Evolutionary conservation across 768 basidiomycete species (phyloP).

Genomic region (Xerocomellus chrysenteron): DNA sequence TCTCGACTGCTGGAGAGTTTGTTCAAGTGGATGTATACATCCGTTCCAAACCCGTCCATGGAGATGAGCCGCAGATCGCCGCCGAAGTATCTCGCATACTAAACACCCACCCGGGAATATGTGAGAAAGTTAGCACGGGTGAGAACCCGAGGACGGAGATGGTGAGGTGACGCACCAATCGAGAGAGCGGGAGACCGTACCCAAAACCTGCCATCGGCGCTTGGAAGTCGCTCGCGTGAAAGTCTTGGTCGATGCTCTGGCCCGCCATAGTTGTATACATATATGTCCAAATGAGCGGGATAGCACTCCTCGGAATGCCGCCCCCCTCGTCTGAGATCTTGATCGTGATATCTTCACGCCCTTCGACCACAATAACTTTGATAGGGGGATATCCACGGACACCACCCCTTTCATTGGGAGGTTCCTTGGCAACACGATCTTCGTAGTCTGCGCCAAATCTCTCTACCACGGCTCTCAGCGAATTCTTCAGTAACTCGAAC

Average conservation of each 20-base stretch:
- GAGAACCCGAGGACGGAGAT: slow-evolving; percentile 68
- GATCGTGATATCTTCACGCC: slow-evolving; percentile 97
- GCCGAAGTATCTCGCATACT: slow-evolving; percentile 96
- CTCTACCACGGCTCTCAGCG: slow-evolving; percentile 94
- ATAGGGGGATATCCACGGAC: slow-evolving; percentile 25
- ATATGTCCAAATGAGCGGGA: slow-evolving; percentile 98
- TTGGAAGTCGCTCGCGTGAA: slow-evolving; percentile 82
- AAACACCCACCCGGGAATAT: background rate
- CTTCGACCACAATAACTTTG: slow-evolving; percentile 78
- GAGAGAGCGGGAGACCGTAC: slow-evolving; percentile 89
- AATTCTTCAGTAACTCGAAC: slow-evolving; percentile 98
- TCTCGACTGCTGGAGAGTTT: slow-evolving; percentile 58
- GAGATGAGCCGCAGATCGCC: slow-evolving; percentile 91
- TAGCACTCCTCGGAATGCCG: slow-evolving; percentile 77
- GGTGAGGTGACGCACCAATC: slow-evolving; percentile 60
- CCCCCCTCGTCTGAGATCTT: slow-evolving; percentile 99
- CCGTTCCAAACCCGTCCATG: slow-evolving; percentile 98
- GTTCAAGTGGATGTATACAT: slow-evolving; percentile 92
- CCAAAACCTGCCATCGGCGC: slow-evolving; percentile 99
- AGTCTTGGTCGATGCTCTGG: slow-evolving; percentile 72
- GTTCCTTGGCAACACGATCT: slow-evolving; percentile 31
- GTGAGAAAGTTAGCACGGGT: background rate
- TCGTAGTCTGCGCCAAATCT: slow-evolving; percentile 82
- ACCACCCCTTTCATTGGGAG: background rate
- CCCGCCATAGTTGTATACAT: slow-evolving; percentile 90